phyloP scores from a whole-genome alignment of 495 filamentous ascomycete genomes.

The Xylaria scruposa region DNA sequence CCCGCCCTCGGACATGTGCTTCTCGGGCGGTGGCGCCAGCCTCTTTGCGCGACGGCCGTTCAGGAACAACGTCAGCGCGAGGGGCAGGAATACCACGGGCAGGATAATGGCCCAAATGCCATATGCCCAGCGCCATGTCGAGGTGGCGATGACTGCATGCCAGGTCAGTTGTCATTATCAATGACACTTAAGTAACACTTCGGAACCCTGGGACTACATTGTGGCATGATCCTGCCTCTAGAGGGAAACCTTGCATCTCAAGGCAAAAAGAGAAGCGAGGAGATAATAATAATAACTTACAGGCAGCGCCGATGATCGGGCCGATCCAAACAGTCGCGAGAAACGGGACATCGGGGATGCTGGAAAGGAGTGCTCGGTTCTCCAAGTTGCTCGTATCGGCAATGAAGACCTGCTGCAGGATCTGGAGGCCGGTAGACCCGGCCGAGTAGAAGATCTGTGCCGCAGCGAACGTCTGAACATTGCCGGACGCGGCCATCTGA shows the following conservation, averaged over 20 bases:
- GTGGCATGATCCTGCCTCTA: neutral
- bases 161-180: neutral
- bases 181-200: neutral
- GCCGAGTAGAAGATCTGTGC: conserved; percentile 57
- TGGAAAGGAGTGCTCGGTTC: conserved; percentile 67
- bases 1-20: conserved; percentile 32
- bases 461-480: conserved; percentile 51
- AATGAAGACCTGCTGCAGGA: conserved; percentile 67
- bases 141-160: conserved; percentile 44
- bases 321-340: conserved; percentile 65
- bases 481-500: conserved; percentile 45
- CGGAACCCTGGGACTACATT: neutral
- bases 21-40: conserved; percentile 41
- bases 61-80: conserved; percentile 58
- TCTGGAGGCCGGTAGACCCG: conserved; percentile 59
- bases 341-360: conserved; percentile 65
- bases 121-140: conserved; percentile 68
- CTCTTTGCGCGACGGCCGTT: conserved; percentile 62
- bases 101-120: conserved; percentile 65
- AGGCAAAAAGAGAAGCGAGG: neutral
- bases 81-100: conserved; percentile 59
- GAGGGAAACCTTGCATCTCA: neutral
- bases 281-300: neutral
- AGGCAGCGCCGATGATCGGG: conserved; percentile 48
- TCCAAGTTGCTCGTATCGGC: conserved; percentile 69